Base-by-base conservation (phyloP, 768 basidiomycete genomes). In the Multifurca ochricompacta region DNA sequence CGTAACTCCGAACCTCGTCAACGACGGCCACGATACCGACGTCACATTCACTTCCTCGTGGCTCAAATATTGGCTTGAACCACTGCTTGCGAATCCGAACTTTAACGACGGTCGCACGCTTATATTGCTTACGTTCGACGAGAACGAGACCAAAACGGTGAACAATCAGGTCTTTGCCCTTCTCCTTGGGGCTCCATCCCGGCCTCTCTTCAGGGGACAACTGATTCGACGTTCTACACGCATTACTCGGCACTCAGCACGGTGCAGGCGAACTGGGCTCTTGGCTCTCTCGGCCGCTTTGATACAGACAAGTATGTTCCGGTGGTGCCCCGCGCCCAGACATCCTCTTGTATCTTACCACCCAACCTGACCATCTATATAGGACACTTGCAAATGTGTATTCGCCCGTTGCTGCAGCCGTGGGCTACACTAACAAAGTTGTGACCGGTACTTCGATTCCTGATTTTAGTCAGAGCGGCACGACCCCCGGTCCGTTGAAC, bases 91-190 rank as follows among this genome's bases (percentile, higher is more conserved):
- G 1, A 69, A 82, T 64, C 39, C 66, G 10, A 66, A 68, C 48
- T 83, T 84, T 69, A 83, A 83, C 65, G 72, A 68, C 48, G 65
- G 72, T 43, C 68, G 64, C 32, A 82, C 83, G 1, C 68, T 85
- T 49, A 77, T 84, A 60, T 59, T 82, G 8, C 60, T 84, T 48
- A 82, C 80, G 0, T 83, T 83, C 51, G 82, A 85, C 51, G 81
- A 84, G 68, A 79, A 69, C 41, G 74, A 70, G 53, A 58, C 61
- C 1, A 66, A 68, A 49, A 59, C 60, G 31, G 63, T 69, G 48
- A 76, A 76, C 63, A 83, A 83, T 63, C 68, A 66, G 2, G 67
- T 83, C 40, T 76, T 65, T 56, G 64, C 72, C 5, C 45, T 78
- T 50, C 68, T 80, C n/a, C 63, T 77, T 40, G 75, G 76, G 67